Conservation (phyloP, 345 rosid species). For the Chamaenerion angustifolium region DNA sequence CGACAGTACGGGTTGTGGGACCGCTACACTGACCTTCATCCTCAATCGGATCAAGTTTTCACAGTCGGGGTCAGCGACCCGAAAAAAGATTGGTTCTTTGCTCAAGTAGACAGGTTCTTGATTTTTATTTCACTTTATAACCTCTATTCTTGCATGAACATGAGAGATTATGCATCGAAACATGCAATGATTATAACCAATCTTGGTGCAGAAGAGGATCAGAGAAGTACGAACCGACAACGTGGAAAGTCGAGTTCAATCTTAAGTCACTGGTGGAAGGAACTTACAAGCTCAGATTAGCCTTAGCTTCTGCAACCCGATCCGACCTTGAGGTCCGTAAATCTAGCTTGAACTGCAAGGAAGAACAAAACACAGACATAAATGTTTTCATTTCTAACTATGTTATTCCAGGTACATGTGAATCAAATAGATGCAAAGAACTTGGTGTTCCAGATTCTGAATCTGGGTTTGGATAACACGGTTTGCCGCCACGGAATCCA, state of each 20-base stretch:
- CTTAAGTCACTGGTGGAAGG: constrained; percentile 15
- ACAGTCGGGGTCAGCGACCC: constrained; percentile 18
- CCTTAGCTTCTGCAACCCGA: constrained; percentile 25
- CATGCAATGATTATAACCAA: too few relatives aligned
- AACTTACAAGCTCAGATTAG: constrained; percentile 22
- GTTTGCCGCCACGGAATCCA: constrained; percentile 25
- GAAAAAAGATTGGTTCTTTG: constrained; percentile 27
- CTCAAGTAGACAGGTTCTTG: constrained; percentile 26
- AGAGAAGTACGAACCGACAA: constrained; percentile 15
- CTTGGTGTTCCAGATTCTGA: constrained; percentile 14
- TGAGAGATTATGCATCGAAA: neutral
- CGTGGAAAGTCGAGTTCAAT: constrained; percentile 22
- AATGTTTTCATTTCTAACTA: too few relatives aligned
- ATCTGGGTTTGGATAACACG: constrained; percentile 21
- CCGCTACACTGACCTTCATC: constrained; percentile 21
- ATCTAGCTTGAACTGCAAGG: neutral
- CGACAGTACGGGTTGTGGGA: constrained; percentile 34
- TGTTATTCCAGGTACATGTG: constrained; percentile 13
- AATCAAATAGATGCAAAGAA: constrained; percentile 9
- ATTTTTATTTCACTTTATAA: constrained; percentile 4
- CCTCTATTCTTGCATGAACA: neutral
- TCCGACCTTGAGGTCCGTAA: constrained; percentile 17
- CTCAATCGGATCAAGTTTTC: constrained; percentile 20
- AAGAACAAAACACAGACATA: too few relatives aligned
- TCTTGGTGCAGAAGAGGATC: constrained; percentile 14